Evolutionary conservation across 768 basidiomycete species (phyloP).

Genomic region (Dictyophora rubrovolvata): DNA sequence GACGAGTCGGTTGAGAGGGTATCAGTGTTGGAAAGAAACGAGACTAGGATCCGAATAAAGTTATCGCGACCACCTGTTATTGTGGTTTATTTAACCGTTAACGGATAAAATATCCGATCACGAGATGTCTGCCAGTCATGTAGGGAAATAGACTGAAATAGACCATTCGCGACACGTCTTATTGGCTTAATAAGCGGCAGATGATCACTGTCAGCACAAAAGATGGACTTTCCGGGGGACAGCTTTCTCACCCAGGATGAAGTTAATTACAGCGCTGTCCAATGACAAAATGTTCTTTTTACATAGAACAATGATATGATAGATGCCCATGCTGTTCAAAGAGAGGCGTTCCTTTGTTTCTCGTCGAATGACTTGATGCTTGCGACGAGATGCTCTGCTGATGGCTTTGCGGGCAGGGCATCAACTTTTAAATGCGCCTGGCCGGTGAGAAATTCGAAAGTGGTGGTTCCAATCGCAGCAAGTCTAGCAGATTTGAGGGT

Average conservation of each 20-base stretch:
- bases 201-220: background rate
- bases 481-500: slow-evolving; percentile 23
- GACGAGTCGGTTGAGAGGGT: background rate
- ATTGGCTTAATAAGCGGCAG: background rate
- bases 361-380: slow-evolving; percentile 15
- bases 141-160: background rate
- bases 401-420: slow-evolving; percentile 46
- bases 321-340: background rate
- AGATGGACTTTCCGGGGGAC: background rate
- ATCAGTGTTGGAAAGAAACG: background rate
- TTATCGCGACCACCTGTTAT: background rate
- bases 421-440: slow-evolving; percentile 39
- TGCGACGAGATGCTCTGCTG: slow-evolving; percentile 36
- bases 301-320: background rate
- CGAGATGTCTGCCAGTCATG: background rate
- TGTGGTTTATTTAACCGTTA: background rate
- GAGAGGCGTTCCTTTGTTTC: background rate
- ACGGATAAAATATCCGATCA: background rate
- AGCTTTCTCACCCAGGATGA: background rate
- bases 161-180: background rate
- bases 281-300: background rate
- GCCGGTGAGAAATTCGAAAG: slow-evolving; percentile 39
- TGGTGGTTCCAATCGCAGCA: slow-evolving; percentile 65
- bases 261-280: background rate
- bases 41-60: background rate